Evolutionary conservation across 345 rosid genomes (phyloP), one percentile per base, ranked within the genome.

Genomic region (Moricandia arvensis): DNA sequence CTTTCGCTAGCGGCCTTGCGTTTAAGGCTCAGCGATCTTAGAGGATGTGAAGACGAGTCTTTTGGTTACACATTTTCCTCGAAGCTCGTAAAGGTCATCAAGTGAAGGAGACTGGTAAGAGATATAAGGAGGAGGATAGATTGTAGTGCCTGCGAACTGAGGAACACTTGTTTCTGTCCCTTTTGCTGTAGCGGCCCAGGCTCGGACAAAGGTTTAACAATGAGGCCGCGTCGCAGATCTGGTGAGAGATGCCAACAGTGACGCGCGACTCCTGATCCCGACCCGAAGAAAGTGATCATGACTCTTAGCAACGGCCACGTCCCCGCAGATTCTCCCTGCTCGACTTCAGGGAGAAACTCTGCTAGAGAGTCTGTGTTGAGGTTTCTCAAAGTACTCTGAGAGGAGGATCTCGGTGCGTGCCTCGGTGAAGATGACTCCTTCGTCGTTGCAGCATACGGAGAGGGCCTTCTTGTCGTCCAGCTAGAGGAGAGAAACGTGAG

Each of bases 231-330:
- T 88, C 92, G 2, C 80, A 80, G 8, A 82, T 57, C 68, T 63
- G 78, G 77, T 88, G 93, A 10, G 89, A 84, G 0, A 79, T 15
- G 27, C 73, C 57, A 1, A 82, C 21, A 6, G 75, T 30, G 3
- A 87, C 21, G n/a, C 9, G 83, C 86, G 2, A 83, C 37, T n/a
- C 88, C 93, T 63, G 76, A 63, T 7, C 89, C 85, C 1, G 85
- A 81, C 7, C 80, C 72, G 10, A 85, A 75, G 69, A 74, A 34
- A 73, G 18, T 85, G 64, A 65, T 53, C 9, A 43, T 82, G 41
- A 37, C 71, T 15, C 15, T 12, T 5, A 75, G 59, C 70, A 67
- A 64, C 0, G 38, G 69, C 71, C 45, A 59, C 4, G 6, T 24
- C 0, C 4, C 3, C 0, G 70, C 5, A 16, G 62, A 66, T 2